Evolutionary conservation across 1,284 basidiomycete species (phyloP).

Genomic region (Tylopilus orsonianus): DNA sequence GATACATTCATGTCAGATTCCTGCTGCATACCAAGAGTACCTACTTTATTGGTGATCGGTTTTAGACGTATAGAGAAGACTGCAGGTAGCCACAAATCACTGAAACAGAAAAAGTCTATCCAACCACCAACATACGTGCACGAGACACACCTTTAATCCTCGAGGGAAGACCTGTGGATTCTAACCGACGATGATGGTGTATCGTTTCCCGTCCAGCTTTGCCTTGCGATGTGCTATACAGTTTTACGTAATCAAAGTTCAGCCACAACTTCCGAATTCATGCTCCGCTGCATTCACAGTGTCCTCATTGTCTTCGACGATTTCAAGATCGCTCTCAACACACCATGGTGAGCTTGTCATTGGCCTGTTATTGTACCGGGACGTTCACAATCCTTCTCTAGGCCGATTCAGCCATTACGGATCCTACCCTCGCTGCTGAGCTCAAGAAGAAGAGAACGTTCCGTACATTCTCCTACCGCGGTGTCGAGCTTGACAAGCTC

Average conservation of each 20-base stretch:
- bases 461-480: constrained; percentile 98
- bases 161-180: constrained; percentile 86
- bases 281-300: constrained; percentile 39
- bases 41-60: constrained; percentile 43
- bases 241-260: constrained; percentile 46
- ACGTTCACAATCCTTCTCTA: constrained; percentile 31
- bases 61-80: constrained; percentile 35
- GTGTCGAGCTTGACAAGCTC: constrained; percentile 96
- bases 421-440: constrained; percentile 87
- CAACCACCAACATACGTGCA: not conserved
- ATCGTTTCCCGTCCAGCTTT: not conserved
- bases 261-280: constrained; percentile 44
- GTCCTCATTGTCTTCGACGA: constrained; percentile 22
- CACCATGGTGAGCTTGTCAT: constrained; percentile 54
- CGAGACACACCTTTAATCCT: constrained; percentile 75
- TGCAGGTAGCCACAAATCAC: constrained; percentile 88
- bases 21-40: constrained; percentile 12
- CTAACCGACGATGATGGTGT: constrained; percentile 59
- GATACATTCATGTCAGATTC: constrained; percentile 6
- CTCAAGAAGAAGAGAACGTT: constrained; percentile 98
- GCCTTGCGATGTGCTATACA: constrained; percentile 50
- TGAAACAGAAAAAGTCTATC: constrained; percentile 31
- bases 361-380: not conserved
- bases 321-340: constrained; percentile 37
- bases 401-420: constrained; percentile 82